Base-by-base conservation (phyloP, 2,329 filamentous ascomycete genomes). In the Trichophyton schoenleinii region DNA sequence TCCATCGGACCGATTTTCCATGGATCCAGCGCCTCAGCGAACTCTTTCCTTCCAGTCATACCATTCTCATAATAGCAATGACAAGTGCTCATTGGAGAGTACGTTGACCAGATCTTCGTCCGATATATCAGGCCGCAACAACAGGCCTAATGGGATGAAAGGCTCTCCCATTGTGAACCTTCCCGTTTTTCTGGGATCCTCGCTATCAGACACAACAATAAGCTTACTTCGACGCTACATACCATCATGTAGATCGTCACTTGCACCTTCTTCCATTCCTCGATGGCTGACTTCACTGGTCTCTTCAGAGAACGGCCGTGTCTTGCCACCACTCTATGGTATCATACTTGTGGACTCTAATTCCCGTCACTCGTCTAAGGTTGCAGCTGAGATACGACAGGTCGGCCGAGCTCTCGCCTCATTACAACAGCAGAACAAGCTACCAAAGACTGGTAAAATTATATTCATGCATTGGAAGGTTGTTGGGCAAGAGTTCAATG, bases 381-480 rank as follows among this genome's bases (percentile, higher is more conserved):
- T 63, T 38, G 55, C 61, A 20, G 20, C 48, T 62, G 63, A 64
- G 15, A 34, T 63, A 61, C 0, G 63, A 70, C 3, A 69, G 67
- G 11, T 63, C 36, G 61, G 67, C 66, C 59, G 68, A 71, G n/a
- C 64, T 67, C 44, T 67, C 20, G 58, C 28, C 3, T 20, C 44
- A 68, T n/a, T 67, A 60, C 36, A 67, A 64, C 48, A 42, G 57
- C 1, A 57, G 70, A 57, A 64, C 61, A 57, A 52, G n/a, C 20
- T 49, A 15, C 44, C 13, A 13, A 11, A 1, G 57, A 62, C 46
- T 1, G 74, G 71, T 15, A 70, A 67, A 28, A 67, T 76, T 3
- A 68, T 75, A 48, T 67, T 76, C 52, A 67, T 76, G 9, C 65
- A 70, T 46, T 65, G 66, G 15, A 65, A 63, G 48, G 57, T 59